These are phyloP conservation scores for Phragmites australis DNA, from an alignment of 176 grass and related monocot species.

Conservation along the genomic window DNA sequence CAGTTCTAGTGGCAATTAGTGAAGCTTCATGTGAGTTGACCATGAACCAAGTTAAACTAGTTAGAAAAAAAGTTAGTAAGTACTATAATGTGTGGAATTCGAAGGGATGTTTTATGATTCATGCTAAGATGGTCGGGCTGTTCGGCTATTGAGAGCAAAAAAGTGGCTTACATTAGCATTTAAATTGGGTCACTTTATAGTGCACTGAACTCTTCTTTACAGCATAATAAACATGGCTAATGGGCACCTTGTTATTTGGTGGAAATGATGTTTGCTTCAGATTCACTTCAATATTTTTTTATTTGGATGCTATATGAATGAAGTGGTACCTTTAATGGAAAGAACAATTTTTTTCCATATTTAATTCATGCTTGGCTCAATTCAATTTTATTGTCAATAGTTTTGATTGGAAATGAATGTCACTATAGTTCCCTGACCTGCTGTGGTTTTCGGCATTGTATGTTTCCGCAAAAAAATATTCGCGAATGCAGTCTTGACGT, in stretches of 20 bases:
- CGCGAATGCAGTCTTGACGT: background rate
- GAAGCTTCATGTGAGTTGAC: slow-evolving; percentile 33
- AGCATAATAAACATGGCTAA: background rate
- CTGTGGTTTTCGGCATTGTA: background rate
- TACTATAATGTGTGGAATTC: background rate
- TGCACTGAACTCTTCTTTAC: background rate
- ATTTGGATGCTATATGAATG: background rate
- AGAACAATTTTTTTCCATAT: background rate
- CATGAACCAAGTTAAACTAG: background rate
- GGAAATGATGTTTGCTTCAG: background rate
- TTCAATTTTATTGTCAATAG: background rate
- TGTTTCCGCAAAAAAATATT: slow-evolving; percentile 33
- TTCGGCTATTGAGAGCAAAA: background rate
- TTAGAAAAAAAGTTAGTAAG: background rate
- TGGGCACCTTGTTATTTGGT: background rate
- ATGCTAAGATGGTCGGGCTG: background rate
- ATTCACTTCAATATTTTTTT: background rate
- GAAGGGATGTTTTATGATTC: background rate
- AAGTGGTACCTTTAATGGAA: background rate
- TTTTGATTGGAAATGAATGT: background rate
- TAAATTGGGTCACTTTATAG: background rate
- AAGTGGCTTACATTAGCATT: background rate
- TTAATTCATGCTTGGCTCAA: background rate
- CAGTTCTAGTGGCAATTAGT: background rate
- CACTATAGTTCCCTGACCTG: background rate